Base-by-base conservation (phyloP, 2,329 filamentous ascomycete genomes). In the Aspergillus bombycis region DNA sequence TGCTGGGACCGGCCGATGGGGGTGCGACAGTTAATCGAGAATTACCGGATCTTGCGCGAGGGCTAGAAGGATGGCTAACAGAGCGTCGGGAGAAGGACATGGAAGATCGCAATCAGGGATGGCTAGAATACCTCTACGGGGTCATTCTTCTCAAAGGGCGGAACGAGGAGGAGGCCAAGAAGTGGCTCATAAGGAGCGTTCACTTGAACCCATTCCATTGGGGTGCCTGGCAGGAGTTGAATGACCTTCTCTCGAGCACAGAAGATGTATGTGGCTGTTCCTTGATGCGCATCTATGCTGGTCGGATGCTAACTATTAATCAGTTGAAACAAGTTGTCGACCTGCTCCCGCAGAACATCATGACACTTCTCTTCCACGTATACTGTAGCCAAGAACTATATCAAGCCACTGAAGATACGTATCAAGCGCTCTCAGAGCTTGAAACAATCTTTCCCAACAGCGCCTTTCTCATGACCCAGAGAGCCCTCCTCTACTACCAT, bases 181-280 rank as follows among this genome's bases (percentile, higher is more conserved):
- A 91, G 67, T 97, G 91, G 85, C 84, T 99, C n/a, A 83, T 97
- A 58, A 86, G 88, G 67, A 97, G 94, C 73, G 92, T 97, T 11
- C 91, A 96, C 75, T 82, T 93, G 46, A 96, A 93, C 72, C 92
- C 93, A 1, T 97, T 94, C 86, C 97, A 98, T 74, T 99, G 95
- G 95, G 93, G 93, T 9, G 94, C 93, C 65, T 99, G 95, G 95
- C 86, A 95, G 63, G 95, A 99, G 79, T 87, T 99, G 77, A 92
- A 91, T 4, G 89, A 89, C 45, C 83, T 98, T 30, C 87, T 97
- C 64, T 87, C 88, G 41, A 89, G 91, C 38, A 85, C 91, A 10
- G 93, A 97, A 77, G 92, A 97, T 78, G 90, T 95, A 78, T 78
- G 88, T 81, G 65, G 34, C 67, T 61, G 50, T 12, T 58, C 58